phyloP scores from a whole-genome alignment of 176 grass and related monocot genomes.

The Aechmea fasciata region DNA sequence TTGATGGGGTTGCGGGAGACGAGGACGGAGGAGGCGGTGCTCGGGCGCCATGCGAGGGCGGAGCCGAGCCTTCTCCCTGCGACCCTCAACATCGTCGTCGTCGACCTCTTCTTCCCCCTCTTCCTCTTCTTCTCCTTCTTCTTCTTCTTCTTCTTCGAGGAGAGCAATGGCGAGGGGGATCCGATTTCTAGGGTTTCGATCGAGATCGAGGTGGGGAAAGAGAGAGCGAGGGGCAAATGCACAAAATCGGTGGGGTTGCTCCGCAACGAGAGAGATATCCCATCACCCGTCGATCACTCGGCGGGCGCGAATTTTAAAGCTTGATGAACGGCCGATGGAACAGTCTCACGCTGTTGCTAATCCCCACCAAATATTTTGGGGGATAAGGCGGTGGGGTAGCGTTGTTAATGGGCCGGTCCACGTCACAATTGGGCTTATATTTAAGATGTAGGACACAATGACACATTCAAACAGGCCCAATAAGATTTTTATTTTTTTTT shows the following conservation, averaged over 20 bases:
- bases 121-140: not conserved
- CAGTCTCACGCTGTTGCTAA: no score
- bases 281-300: no score
- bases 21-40: conserved; percentile 14
- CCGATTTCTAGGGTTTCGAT: not conserved
- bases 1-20: conserved; percentile 22
- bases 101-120: not conserved
- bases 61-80: conserved; percentile 33
- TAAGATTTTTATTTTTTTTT: no score
- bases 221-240: not conserved
- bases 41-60: conserved; percentile 12
- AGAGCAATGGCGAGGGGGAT: not conserved
- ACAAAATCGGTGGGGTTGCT: not conserved
- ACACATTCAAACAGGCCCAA: no score
- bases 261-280: not conserved
- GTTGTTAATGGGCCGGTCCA: no score
- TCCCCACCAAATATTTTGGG: no score
- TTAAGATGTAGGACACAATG: no score
- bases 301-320: no score
- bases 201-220: not conserved
- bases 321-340: no score
- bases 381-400: no score
- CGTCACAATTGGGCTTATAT: no score
- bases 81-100: conserved; percentile 38
- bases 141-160: not conserved